Percentiles rank a stretch among this genome's conserved stretches.
Evolutionary conservation across 805 yeast genomes (phyloP).

Genomic region (Monosporozyma servazzii): DNA sequence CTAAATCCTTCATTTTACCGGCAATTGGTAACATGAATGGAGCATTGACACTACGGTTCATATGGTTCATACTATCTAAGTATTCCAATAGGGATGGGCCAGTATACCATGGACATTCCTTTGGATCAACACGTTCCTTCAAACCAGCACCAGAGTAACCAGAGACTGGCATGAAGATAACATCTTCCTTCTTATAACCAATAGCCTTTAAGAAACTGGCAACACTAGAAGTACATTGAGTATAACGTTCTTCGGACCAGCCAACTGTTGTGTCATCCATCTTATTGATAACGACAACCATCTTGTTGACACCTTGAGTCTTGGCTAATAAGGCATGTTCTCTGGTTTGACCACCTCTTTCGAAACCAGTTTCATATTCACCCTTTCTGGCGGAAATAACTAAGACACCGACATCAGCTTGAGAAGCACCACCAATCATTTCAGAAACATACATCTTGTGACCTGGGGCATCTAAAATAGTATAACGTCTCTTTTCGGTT

Average conservation of each 20-base stretch:
- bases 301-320: constrained; percentile 94
- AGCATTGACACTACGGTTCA: constrained; percentile 80
- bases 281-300: constrained; percentile 90
- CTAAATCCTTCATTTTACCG: constrained; percentile 92
- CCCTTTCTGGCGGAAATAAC: constrained; percentile 98
- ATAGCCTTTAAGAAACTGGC: constrained; percentile 71
- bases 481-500: constrained; percentile 95
- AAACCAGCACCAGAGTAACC: constrained; percentile 97
- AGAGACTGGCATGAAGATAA: constrained; percentile 91
- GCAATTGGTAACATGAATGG: constrained; percentile 97
- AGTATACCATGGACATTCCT: constrained; percentile 82
- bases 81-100: constrained; percentile 91
- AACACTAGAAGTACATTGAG: constrained; percentile 85
- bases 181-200: constrained; percentile 85
- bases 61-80: constrained; percentile 72
- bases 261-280: constrained; percentile 97
- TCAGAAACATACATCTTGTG: constrained; percentile 98
- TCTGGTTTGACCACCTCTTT: constrained; percentile 97
- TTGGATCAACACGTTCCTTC: constrained; percentile 68
- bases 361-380: constrained; percentile 98
- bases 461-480: constrained; percentile 98
- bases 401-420: constrained; percentile 96
- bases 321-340: constrained; percentile 96
- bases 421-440: constrained; percentile 99
- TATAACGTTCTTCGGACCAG: constrained; percentile 95